Percentiles rank a stretch among this genome's conserved stretches.
Evolutionary conservation across 2,329 filamentous ascomycete genomes (phyloP).

Genomic region (Graphilbum sp.): DNA sequence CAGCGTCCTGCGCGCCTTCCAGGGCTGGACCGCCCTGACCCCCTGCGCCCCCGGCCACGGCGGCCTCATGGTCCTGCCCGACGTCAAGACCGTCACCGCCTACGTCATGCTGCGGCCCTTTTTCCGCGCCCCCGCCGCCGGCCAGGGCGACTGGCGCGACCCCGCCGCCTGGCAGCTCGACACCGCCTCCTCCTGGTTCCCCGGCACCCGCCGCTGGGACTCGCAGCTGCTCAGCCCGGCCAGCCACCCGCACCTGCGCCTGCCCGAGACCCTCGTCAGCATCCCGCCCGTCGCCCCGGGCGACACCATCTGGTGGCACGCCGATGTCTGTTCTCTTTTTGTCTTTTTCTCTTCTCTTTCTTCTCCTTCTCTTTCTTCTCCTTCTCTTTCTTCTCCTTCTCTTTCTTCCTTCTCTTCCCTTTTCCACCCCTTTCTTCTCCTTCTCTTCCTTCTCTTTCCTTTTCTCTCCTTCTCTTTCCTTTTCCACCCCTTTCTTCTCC

Average conservation of each 20-base stretch:
- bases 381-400: neutral
- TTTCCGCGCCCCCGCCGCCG: constrained; percentile 17
- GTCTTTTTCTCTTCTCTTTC: neutral
- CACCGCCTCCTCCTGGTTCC: constrained; percentile 16
- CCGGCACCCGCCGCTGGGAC: constrained; percentile 18
- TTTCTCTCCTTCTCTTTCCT: neutral
- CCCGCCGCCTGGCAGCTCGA: constrained; percentile 20
- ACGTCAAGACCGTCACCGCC: constrained; percentile 18
- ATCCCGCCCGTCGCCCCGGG: constrained; percentile 21
- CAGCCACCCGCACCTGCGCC: constrained; percentile 21
- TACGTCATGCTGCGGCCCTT: constrained; percentile 26
- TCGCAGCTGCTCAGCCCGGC: constrained; percentile 19
- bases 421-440: neutral
- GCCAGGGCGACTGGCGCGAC: constrained; percentile 17
- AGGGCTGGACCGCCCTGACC: constrained; percentile 26
- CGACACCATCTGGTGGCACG: constrained; percentile 15
- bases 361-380: neutral
- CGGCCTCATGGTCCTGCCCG: constrained; percentile 22
- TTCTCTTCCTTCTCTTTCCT: neutral
- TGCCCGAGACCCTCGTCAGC: constrained; percentile 20
- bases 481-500: neutral
- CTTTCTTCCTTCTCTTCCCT: neutral
- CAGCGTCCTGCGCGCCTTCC: constrained; percentile 20
- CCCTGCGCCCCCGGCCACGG: constrained; percentile 18
- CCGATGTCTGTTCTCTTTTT: too few species aligned